Conservation (phyloP, 345 rosid species). For the Aegle marmelos region DNA sequence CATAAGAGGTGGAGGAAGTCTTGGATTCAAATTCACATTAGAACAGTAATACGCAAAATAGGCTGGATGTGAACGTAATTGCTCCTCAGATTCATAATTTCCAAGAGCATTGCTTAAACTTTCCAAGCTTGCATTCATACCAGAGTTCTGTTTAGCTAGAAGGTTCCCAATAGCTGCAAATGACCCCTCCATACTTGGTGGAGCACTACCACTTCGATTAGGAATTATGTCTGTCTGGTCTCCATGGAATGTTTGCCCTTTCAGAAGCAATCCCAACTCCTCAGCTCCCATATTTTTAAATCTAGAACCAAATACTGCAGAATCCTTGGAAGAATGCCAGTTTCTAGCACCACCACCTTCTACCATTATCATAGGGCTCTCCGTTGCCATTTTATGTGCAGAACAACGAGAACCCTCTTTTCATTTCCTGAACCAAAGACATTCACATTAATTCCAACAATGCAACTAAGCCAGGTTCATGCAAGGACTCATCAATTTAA, state of each 20-base stretch:
- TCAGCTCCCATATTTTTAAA: slow-evolving; percentile 60
- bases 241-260: slow-evolving; percentile 54
- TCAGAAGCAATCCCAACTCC: slow-evolving; percentile 67
- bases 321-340: slow-evolving; percentile 59
- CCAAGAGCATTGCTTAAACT: slow-evolving; percentile 52
- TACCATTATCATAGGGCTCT: slow-evolving; percentile 77
- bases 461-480: background rate
- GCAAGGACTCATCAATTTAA: background rate
- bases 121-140: slow-evolving; percentile 43
- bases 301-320: slow-evolving; percentile 48
- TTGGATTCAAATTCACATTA: slow-evolving; percentile 84
- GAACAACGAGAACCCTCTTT: slow-evolving; percentile 19
- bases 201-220: slow-evolving; percentile 93
- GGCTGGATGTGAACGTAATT: slow-evolving; percentile 73
- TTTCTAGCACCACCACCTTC: slow-evolving; percentile 55
- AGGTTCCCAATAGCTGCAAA: slow-evolving; percentile 74
- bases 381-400: slow-evolving; percentile 60
- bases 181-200: slow-evolving; percentile 98
- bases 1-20: slow-evolving; percentile 89
- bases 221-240: slow-evolving; percentile 45
- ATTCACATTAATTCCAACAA: slow-evolving; percentile 18
- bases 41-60: slow-evolving; percentile 76
- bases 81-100: slow-evolving; percentile 69
- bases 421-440: slow-evolving; percentile 23
- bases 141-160: slow-evolving; percentile 56